Base-by-base conservation (phyloP, 805 yeast genomes). In the Phaffomyces opuntiae region DNA sequence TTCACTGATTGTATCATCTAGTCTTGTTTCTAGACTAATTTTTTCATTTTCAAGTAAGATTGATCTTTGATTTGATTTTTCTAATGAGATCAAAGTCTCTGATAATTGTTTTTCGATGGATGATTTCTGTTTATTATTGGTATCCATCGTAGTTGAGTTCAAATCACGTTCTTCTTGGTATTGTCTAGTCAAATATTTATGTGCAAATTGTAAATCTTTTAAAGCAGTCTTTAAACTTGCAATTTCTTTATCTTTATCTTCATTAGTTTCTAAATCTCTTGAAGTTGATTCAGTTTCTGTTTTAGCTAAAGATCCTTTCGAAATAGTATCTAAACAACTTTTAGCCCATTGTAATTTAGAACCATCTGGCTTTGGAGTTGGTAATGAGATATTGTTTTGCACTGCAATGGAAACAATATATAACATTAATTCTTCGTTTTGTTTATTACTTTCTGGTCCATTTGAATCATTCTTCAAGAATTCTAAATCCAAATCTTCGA, bases 171-270 rank as follows among this genome's bases (percentile, higher is more conserved):
- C 85, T 49, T 79, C 77, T 51, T 81, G 85, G 54, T 74, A 84
- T 53, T 82, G 86, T 56, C 79, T 78, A 3, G 83, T 73, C 45
- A 84, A 65, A 56, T 81, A 84, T 49, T 73, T 79, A 60, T 83
- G 88, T 3, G 88, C 83, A 57, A 84, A 76, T 52, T 83, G 80
- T 43, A 84, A 67, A 59, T 84, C 93, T 46, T 71, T 74, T 42
- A 84, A 65, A 0, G 89, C 88, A 0, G 83, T 77, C 51, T 71
- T 73, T 54, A 76, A 65, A 19, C 53, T 60, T 13, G 49, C 43
- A 21, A 53, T 35, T 8, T 55, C 55, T 12, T 51, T 49, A n/a
- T 49, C 53, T 34, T 25, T 49, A 43, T 38, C 3, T 29, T 32
- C 41, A 19, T 11, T 27, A 38, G 32, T 36, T 29, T 29, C 31